Evolutionary conservation across 163 green algal species (phyloP).

Genomic region (Coccomyxa subellipsoidea): DNA sequence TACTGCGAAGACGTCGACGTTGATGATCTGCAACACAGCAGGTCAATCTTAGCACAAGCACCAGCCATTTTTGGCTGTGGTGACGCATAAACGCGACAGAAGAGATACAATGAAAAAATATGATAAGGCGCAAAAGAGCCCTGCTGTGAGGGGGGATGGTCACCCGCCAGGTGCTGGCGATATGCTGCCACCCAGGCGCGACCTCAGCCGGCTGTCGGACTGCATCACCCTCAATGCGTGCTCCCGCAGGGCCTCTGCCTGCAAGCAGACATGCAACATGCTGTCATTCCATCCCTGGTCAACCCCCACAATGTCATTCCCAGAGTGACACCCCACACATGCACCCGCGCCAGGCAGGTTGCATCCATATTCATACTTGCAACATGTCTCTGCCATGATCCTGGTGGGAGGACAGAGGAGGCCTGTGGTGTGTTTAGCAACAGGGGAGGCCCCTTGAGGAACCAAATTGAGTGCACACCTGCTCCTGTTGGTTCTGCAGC

Average conservation of each 20-base stretch:
- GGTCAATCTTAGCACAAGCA: not conserved
- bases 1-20: not conserved
- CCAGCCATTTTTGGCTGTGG: too few relatives aligned
- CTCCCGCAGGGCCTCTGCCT: not conserved
- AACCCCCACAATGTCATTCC: too few relatives aligned
- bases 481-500: not conserved
- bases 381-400: too few relatives aligned
- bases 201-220: not conserved
- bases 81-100: too few relatives aligned
- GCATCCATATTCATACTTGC: too few relatives aligned
- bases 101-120: too few relatives aligned
- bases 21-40: conserved; percentile 5
- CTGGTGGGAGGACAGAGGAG: not conserved
- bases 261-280: not conserved
- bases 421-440: not conserved
- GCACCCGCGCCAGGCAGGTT: too few relatives aligned
- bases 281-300: too few relatives aligned
- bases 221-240: not conserved
- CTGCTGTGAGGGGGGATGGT: not conserved
- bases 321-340: too few relatives aligned
- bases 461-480: not conserved
- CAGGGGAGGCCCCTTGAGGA: too few relatives aligned
- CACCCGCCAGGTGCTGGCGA: not conserved
- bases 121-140: too few relatives aligned
- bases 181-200: not conserved